Evolutionary conservation across 768 basidiomycete genomes (phyloP), one percentile per base, ranked within the genome.

Genomic region (Naematelia encephala): DNA sequence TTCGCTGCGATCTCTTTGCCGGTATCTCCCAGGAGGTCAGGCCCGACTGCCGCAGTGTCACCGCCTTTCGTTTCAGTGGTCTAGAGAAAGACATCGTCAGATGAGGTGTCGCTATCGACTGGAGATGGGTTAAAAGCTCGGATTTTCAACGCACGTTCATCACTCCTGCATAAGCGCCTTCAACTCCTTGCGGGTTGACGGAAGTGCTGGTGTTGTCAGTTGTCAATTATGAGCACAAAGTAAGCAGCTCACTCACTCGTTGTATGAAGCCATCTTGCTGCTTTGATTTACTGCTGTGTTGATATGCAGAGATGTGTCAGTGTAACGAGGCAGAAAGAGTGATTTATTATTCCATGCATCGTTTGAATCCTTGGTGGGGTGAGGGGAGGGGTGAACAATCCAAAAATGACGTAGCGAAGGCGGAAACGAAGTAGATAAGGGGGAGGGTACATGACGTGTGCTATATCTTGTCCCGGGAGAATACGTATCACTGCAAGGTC

Each of bases 101-200:
- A 25, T 21, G n/a, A n/a, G n/a, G n/a, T n/a, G n/a, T n/a, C n/a
- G n/a, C n/a, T n/a, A n/a, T n/a, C n/a, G n/a, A n/a, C 21, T 13
- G 10, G 13, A 19, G 5, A 12, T 34, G 19, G 5, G 8, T 16
- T 16, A 39, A 8, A 46, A 43, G 44, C 5, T 26, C n/a, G 22
- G 4, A 27, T 23, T n/a, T 4, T 23, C 16, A 12, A 59, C 62
- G 46, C 25, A 64, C 63, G 50, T 64, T 64, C 43, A 47, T 43
- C 3, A 64, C 55, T n/a, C 63, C 63, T 5, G 63, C 30, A 34
- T 60, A 60, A 39, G 22, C 59, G 3, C 54, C 61, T 27, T 62
- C 50, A 26, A 54, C 61, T 29, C 57, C 56, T 4, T 34, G 43
- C 5, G 61, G 61, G 51, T 54, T 43, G 5, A 63, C 48, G 23